Conservation (phyloP, 208 protist species). For the Trichomonas tenax region DNA sequence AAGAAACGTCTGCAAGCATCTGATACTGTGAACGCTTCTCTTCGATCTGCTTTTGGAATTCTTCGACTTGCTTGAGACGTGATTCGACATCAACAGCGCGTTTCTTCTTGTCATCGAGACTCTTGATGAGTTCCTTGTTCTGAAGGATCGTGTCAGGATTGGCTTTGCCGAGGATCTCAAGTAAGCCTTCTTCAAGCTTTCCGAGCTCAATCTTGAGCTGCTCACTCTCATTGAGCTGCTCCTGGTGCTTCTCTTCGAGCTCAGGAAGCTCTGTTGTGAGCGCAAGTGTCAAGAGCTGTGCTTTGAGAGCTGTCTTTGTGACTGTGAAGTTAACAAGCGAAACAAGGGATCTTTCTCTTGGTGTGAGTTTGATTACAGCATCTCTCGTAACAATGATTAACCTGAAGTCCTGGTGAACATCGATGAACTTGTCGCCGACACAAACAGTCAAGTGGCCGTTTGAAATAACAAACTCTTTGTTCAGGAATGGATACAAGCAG, state of each 20-base stretch:
- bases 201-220: conserved; percentile 73
- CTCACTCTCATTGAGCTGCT: conserved; percentile 76
- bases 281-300: conserved; percentile 79
- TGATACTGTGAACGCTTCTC: conserved; percentile 73
- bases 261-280: conserved; percentile 86
- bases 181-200: background rate
- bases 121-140: conserved; percentile 18
- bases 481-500: background rate
- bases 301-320: conserved; percentile 75
- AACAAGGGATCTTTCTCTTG: conserved; percentile 67
- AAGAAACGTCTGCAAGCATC: conserved; percentile 66
- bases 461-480: background rate
- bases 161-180: background rate
- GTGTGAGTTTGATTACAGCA: conserved; percentile 60
- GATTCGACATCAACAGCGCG: conserved; percentile 62
- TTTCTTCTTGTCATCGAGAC: conserved; percentile 75
- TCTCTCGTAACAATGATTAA: conserved; percentile 77
- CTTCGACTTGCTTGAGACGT: conserved; percentile 59
- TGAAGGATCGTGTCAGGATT: background rate
- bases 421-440: conserved; percentile 3
- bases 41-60: conserved; percentile 70
- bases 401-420: conserved; percentile 53
- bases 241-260: conserved; percentile 73
- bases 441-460: background rate
- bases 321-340: conserved; percentile 84